Evolutionary conservation across 805 yeast genomes (phyloP).

Genomic region (Wickerhamomyces rabaulensis): DNA sequence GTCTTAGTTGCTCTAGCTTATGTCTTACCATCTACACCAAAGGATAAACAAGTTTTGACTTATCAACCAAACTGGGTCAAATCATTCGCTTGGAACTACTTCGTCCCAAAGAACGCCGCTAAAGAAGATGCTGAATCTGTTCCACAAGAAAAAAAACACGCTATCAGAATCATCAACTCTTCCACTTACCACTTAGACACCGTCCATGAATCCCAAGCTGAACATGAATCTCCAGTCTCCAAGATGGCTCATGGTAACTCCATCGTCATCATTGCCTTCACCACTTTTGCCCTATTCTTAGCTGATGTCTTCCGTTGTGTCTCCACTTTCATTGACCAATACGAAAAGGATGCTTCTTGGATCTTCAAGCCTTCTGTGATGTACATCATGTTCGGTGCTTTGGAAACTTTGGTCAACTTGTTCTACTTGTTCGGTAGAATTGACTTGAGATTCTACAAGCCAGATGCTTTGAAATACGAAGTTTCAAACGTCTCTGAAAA

Average conservation of each 20-base stretch:
- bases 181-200: conserved; percentile 36
- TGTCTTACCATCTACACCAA: conserved; percentile 47
- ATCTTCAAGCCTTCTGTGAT: conserved; percentile 52
- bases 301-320: conserved; percentile 48
- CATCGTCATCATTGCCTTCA: conserved; percentile 34
- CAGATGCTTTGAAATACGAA: conserved; percentile 39
- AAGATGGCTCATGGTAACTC: conserved; percentile 26
- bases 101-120: conserved; percentile 48
- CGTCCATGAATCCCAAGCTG: conserved; percentile 15
- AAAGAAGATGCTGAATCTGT: conserved; percentile 37
- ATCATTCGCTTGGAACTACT: conserved; percentile 55
- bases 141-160: conserved; percentile 28
- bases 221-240: background rate
- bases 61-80: conserved; percentile 78
- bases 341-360: conserved; percentile 33
- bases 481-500: background rate
- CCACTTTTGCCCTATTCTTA: conserved; percentile 45
- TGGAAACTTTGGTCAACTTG: conserved; percentile 54
- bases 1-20: conserved; percentile 47
- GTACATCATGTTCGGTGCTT: conserved; percentile 65
- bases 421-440: conserved; percentile 59
- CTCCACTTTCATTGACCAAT: conserved; percentile 34
- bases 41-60: conserved; percentile 46
- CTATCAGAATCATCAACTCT: conserved; percentile 59
- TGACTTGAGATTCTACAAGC: conserved; percentile 76